phyloP scores from a whole-genome alignment of 129 eudicot genomes.

The Scalesia atractyloides region DNA sequence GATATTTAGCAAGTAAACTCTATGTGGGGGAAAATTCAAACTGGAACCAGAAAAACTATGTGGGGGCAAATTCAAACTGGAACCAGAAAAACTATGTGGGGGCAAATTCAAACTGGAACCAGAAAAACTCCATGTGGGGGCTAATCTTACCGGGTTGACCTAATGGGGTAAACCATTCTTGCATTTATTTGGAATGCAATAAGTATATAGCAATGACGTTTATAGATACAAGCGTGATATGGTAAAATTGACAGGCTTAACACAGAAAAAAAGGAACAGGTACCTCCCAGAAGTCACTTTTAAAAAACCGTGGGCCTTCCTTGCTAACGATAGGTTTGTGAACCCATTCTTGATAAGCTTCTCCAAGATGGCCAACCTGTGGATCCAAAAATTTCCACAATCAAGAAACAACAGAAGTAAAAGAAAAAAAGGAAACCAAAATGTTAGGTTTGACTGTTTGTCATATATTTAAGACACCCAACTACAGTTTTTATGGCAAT shows the following conservation, averaged over 20 bases:
- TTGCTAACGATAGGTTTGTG: conserved; percentile 98
- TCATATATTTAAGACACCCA: conserved; percentile 8
- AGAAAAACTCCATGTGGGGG: neutral
- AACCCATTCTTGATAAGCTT: conserved; percentile 93
- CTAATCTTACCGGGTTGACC: too few relatives aligned
- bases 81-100: too few relatives aligned
- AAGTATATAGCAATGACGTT: neutral
- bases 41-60: too few relatives aligned
- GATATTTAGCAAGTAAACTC: too few relatives aligned
- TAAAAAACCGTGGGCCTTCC: conserved; percentile 95
- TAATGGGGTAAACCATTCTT: neutral
- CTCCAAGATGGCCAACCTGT: conserved; percentile 99
- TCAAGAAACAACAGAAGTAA: neutral
- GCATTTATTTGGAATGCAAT: conserved; percentile 3
- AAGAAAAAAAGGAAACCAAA: neutral
- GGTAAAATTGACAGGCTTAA: neutral
- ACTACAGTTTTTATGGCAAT: neutral
- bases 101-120: neutral
- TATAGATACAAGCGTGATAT: neutral
- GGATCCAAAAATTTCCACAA: neutral
- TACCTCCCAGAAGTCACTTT: conserved; percentile 96
- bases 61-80: too few relatives aligned
- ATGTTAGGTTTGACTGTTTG: neutral
- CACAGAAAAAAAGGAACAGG: neutral
- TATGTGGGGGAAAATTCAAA: too few relatives aligned